Percentiles rank a stretch among this genome's conserved stretches.
phyloP scores from a whole-genome alignment of 805 yeast genomes.

The Wickerhamia fluorescens region DNA sequence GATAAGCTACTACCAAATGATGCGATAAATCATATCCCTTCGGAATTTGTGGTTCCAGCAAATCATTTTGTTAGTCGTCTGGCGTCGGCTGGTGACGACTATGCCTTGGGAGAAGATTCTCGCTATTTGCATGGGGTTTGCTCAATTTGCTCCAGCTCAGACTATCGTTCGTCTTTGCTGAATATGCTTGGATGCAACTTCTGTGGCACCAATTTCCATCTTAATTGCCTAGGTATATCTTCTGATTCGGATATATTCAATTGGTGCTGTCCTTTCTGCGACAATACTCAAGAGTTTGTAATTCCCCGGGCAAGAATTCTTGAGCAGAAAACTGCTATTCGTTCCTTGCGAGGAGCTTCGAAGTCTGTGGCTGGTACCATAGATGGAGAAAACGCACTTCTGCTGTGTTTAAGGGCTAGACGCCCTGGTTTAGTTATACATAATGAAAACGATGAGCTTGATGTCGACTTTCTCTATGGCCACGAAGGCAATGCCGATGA shows the following conservation, averaged over 20 bases:
- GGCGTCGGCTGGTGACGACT: conserved; percentile 4
- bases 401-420: not conserved
- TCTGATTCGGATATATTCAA: conserved; percentile 6
- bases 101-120: not conserved
- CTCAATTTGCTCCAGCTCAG: conserved; percentile 29
- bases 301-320: conserved; percentile 1
- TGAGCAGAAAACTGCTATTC: not conserved
- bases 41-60: conserved; percentile 27
- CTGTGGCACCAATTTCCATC: conserved; percentile 37
- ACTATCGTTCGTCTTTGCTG: conserved; percentile 14
- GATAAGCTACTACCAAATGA: conserved; percentile 27
- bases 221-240: conserved; percentile 29
- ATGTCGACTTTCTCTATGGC: conserved; percentile 22
- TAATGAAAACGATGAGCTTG: conserved; percentile 24
- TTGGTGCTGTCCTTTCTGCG: conserved; percentile 52
- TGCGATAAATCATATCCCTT: conserved; percentile 32
- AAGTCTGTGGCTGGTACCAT: no score
- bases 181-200: conserved; percentile 19
- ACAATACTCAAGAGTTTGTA: conserved; percentile 27
- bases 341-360: not conserved
- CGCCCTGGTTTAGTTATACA: conserved; percentile 17
- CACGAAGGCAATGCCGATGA: conserved; percentile 6
- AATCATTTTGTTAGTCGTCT: no score
- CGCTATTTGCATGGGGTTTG: conserved; percentile 18
- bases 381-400: conserved; percentile 4